Evolutionary conservation across 768 basidiomycete species (phyloP), one percentile per base, ranked within the genome.

Genomic region (Lactarius tabidus): DNA sequence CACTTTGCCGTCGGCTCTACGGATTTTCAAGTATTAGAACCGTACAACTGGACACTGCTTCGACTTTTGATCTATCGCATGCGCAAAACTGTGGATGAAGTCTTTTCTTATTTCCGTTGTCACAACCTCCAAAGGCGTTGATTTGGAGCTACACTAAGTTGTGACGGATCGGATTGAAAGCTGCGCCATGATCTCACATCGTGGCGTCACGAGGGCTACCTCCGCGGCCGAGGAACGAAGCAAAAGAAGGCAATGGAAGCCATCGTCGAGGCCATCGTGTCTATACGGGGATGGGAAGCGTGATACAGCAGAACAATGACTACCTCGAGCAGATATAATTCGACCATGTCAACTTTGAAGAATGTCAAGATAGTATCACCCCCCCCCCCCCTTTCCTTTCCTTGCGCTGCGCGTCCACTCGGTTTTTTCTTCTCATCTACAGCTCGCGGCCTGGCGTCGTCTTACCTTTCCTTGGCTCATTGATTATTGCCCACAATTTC

Each of bases 361-460:
- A n/a, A n/a, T 9, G 54, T 33, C 54, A 10, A 35, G 29, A 55
- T 20, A 55, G 29, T 6, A 55, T 23, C 10, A 20, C n/a, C 31
- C 31, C 54, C 33, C 33, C 8, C 23, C 33, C 54, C 54, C 18
- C 29, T 28, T 28, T 23, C 54, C 7, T 18, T 35, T 33, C 54
- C 31, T 33, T 23, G 17, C 29, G 12, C 29, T 7, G 7, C 4
- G 23, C 23, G 48, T 23, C 6, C 45, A 14, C 48, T 17, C 23
- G 7, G 1, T 28, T 51, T 23, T 38, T 26, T 26, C 14, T 38
- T 14, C n/a, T 38, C 33, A 9, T 54, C 54, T 35, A 57, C 35
- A 38, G 36, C 43, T 36, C 43, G 23, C 41, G 62, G 26, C 62
- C 62, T 29, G 62, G 62, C 31, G 55, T 63, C 62, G 55, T 26